Base-by-base conservation (phyloP, 2,329 filamentous ascomycete species). In the Lecanicillium sp. region DNA sequence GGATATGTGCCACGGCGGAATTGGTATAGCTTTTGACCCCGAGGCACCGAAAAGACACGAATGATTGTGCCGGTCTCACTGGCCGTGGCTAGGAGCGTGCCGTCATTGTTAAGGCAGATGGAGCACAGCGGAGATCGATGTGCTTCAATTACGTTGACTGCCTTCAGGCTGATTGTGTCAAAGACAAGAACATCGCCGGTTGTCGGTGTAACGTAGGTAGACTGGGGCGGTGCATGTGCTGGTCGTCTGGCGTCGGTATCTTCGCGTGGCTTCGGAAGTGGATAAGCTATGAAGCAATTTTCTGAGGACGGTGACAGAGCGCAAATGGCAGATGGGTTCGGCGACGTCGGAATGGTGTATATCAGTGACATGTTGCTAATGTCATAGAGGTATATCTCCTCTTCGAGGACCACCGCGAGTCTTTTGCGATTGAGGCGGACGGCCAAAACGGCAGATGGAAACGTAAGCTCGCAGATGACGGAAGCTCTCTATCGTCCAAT, bases 61-160 rank as follows among this genome's bases (percentile, higher is more conserved):
- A 98, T 94, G 44, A 98, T 94, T 1, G 92, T 98, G 47, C 92
- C 92, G 38, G 94, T 98, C 58, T 98, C 92, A 16, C 90, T 96
- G 2, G 92, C 87, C 2, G 92, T 98, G 12, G 92, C 92, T 32
- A 98, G 71, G 31, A 95, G 64, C 3, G 85, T 95, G 11, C 92
- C 92, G 44, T 95, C 88, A 54, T 80, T 89, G 59, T 95, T 98
- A 44, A 98, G 71, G 16, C 88, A 84, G 38, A 98, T 86, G 55
- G 82, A 92, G 11, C 86, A 94, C 13, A 98, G 63, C 0, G 92
- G 89, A 12, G 92, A 87, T 45, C 89, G 83, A 62, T 98, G 92
- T 13, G 92, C 92, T 60, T 95, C 88, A 40, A 96, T 84, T 18
- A 96, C 88, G 53, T 95, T 96, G 43, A 95, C 83, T 15, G 90